These are phyloP conservation scores for Arachis monticola DNA, from an alignment of 331 rosid genomes.

Conservation along the genomic window DNA sequence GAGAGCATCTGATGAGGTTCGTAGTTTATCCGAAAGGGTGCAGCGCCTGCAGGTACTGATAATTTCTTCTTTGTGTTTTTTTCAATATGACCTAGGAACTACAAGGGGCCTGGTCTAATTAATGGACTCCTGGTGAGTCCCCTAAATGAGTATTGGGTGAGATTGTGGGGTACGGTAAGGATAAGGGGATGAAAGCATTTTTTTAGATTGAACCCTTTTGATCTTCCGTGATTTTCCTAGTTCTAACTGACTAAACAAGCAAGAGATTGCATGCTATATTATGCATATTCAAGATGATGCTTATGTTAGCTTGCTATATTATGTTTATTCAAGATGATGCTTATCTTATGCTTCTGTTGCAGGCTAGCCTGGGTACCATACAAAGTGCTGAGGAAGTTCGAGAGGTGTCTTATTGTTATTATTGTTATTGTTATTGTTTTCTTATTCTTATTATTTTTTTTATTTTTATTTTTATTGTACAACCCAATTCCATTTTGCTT, in stretches of 20 bases:
- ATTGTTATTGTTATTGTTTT: not conserved
- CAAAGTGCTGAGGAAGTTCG: slow-evolving; percentile 84
- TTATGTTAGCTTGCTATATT: slow-evolving; percentile 41
- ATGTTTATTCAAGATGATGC: slow-evolving; percentile 3
- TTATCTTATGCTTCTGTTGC: slow-evolving; percentile 51
- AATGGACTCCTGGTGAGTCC: not conserved
- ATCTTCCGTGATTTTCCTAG: not conserved
- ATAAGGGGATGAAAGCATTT: not conserved
- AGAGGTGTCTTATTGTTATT: slow-evolving; percentile 62
- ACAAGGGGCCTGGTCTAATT: not conserved
- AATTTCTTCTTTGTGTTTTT: not conserved
- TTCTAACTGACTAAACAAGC: not conserved
- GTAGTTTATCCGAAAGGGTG: slow-evolving; percentile 81
- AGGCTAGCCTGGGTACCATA: slow-evolving; percentile 86
- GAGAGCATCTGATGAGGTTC: slow-evolving; percentile 87
- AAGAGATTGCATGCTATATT: slow-evolving; percentile 5
- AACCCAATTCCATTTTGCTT: slow-evolving; percentile 12
- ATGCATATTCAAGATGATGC: slow-evolving; percentile 2
- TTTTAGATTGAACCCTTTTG: not conserved
- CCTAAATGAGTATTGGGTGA: not conserved
- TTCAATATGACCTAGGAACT: not conserved
- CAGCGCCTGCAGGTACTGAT: slow-evolving; percentile 79
- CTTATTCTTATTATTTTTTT: too few relatives aligned
- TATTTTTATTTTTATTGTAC: not conserved
- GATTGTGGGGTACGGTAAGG: not conserved